Evolutionary conservation across 2,329 filamentous ascomycete genomes (phyloP).

Genomic region (Amesomyces nigricolor): DNA sequence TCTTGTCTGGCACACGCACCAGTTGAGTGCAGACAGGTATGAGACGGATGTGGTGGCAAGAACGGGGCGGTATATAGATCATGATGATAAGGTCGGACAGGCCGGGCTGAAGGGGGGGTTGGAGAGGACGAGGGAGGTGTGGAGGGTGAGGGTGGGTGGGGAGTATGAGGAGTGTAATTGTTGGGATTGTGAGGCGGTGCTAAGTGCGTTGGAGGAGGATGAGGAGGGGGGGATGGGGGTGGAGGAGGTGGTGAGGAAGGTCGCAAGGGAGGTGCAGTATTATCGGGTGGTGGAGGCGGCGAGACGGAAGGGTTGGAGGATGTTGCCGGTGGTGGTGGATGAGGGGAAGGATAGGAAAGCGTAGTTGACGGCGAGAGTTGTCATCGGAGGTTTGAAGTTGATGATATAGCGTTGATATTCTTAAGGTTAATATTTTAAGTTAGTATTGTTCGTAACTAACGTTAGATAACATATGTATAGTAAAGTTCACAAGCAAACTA

Average conservation of each 20-base stretch:
- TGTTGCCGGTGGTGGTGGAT: background rate
- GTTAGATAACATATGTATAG: too few species aligned
- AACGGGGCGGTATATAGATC: conserved; percentile 32
- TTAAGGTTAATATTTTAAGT: too few species aligned
- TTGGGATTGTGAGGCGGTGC: conserved; percentile 14
- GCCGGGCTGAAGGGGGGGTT: conserved; percentile 23
- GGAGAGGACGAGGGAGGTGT: conserved; percentile 24
- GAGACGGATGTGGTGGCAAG: conserved; percentile 15
- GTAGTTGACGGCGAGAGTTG: too few species aligned
- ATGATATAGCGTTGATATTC: too few species aligned
- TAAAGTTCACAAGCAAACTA: too few species aligned
- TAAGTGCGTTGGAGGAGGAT: conserved; percentile 2
- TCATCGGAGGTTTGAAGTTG: too few species aligned
- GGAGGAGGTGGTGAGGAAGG: background rate
- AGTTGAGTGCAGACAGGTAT: conserved; percentile 23
- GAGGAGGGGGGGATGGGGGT: background rate
- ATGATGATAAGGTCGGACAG: conserved; percentile 35
- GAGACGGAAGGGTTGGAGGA: background rate
- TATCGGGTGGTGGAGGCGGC: background rate
- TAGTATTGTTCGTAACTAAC: too few species aligned
- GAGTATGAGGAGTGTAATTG: conserved; percentile 13
- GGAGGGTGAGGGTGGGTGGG: background rate
- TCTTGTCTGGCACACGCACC: conserved; percentile 2
- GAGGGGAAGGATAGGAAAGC: background rate
- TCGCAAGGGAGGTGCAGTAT: background rate